phyloP scores from a whole-genome alignment of 345 rosid species.

The Populus deltoides region DNA sequence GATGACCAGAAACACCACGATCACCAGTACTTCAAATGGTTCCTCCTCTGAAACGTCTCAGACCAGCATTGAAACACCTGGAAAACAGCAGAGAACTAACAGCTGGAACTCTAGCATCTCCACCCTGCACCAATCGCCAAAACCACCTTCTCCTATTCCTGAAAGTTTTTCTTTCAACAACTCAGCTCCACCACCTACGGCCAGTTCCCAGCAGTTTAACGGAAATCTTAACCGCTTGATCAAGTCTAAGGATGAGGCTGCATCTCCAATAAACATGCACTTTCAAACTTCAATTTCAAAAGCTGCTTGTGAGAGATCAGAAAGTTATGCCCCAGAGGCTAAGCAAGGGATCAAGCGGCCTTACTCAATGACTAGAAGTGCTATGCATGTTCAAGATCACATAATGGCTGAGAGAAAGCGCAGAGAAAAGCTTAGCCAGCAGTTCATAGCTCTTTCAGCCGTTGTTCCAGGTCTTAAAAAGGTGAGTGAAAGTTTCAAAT shows the following conservation, averaged over 20 bases:
- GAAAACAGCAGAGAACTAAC: constrained; percentile 29
- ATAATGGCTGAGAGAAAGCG: constrained; percentile 84
- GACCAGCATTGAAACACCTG: constrained; percentile 18
- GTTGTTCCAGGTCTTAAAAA: constrained; percentile 78
- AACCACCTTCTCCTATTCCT: constrained; percentile 18
- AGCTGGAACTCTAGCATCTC: constrained; percentile 31
- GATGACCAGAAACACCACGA: constrained; percentile 9
- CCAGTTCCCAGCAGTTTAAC: constrained; percentile 16
- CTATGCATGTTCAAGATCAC: constrained; percentile 60
- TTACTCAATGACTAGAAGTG: constrained; percentile 31
- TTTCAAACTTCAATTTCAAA: neutral
- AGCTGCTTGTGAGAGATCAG: neutral
- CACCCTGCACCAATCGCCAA: constrained; percentile 5
- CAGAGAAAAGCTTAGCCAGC: constrained; percentile 67
- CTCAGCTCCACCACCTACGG: neutral
- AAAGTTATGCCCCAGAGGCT: constrained; percentile 11
- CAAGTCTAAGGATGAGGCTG: constrained; percentile 33
- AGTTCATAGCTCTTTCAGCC: constrained; percentile 65
- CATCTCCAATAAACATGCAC: constrained; percentile 7
- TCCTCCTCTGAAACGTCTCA: constrained; percentile 20
- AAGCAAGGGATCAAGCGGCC: constrained; percentile 3
- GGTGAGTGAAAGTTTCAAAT: constrained; percentile 25
- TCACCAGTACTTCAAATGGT: constrained; percentile 1
- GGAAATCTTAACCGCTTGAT: neutral
- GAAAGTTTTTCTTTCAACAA: constrained; percentile 34